phyloP scores from a whole-genome alignment of 2,329 filamentous ascomycete genomes.

The Drechmeria coniospora region DNA sequence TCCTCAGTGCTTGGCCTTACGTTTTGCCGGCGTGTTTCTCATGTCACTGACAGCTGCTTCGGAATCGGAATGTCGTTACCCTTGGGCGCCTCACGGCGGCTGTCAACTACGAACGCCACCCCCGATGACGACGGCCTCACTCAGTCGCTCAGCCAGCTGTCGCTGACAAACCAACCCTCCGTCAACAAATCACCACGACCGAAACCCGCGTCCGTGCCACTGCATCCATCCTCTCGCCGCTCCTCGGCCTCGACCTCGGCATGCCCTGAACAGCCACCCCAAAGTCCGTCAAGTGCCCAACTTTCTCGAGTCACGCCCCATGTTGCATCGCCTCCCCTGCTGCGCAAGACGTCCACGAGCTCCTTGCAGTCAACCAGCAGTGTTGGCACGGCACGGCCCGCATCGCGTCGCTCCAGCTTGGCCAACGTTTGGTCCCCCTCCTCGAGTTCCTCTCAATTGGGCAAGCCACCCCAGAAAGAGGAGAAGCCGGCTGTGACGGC shows the following conservation, averaged over 20 bases:
- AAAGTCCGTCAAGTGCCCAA: constrained; percentile 25
- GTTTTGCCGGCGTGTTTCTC: background rate
- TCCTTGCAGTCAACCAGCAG: constrained; percentile 37
- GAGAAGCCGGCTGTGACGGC: constrained; percentile 29
- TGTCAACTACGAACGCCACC: constrained; percentile 14
- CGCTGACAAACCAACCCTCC: constrained; percentile 19
- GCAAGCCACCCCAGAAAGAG: constrained; percentile 11
- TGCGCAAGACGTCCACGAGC: constrained; percentile 41
- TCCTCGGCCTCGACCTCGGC: constrained; percentile 22
- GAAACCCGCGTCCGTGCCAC: constrained; percentile 16
- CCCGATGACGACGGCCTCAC: constrained; percentile 19
- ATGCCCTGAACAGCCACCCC: constrained; percentile 21
- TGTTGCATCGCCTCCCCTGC: constrained; percentile 32
- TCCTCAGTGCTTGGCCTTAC: too few relatives aligned
- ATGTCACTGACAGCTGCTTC: background rate
- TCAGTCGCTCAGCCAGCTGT: constrained; percentile 28
- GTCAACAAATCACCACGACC: constrained; percentile 12
- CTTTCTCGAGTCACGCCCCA: constrained; percentile 31
- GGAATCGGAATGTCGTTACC: constrained; percentile 2
- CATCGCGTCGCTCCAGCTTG: constrained; percentile 33
- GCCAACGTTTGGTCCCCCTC: constrained; percentile 28
- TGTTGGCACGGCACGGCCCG: constrained; percentile 18
- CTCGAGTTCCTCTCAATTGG: constrained; percentile 20
- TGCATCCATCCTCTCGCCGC: constrained; percentile 20
- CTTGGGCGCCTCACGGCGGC: constrained; percentile 11